Evolutionary conservation across 1,139 yeast genomes (phyloP), one percentile per base, ranked within the genome.

Genomic region (Kodamaea derodonti): DNA sequence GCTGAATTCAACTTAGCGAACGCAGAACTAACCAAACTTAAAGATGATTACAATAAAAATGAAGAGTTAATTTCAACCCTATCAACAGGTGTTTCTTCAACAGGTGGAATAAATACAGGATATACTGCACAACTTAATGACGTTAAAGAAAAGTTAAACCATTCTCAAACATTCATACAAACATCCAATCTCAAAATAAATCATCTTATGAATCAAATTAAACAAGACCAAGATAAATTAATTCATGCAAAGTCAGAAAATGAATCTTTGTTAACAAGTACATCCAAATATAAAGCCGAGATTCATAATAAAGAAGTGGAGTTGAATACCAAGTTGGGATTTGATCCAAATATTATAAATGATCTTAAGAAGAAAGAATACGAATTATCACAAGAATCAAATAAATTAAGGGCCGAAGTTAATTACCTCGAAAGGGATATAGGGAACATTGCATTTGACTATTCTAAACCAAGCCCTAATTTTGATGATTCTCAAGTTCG

Each of bases 31-130:
- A 60, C 58, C 4, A 51, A 55, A 3, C 49, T 78, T 37, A 80
- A 78, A 41, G 65, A 64, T 5, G 68, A 69, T n/a, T 69, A 74
- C 39, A 65, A 69, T 24, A 73, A 69, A 41, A 85, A 84, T 46
- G 95, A 87, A 50, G 97, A 90, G 43, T 67, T 90, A 14, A 62
- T 87, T 12, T 81, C 95, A 4, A 80, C 95, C 0, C 67, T 94
- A 27, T 80, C 92, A 1, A 90, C 97, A 0, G 98, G 98, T 48
- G 80, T 92, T 11, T 84, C 97, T 0, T 76, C 95, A 0, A 81
- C 79, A 38, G 97, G 95, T 33, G 71, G 66, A 26, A 48, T 80
- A 0, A 70, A 82, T 2, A 85, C 84, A 41, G 35, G 35, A 10
- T 92, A 87, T 54, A 69, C 75, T 37, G 73, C 81, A 3, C 95